Evolutionary conservation across 352 stramenopile genomes (phyloP), one percentile per base, ranked within the genome.

Genomic region (Globisporangium iwayamae): DNA sequence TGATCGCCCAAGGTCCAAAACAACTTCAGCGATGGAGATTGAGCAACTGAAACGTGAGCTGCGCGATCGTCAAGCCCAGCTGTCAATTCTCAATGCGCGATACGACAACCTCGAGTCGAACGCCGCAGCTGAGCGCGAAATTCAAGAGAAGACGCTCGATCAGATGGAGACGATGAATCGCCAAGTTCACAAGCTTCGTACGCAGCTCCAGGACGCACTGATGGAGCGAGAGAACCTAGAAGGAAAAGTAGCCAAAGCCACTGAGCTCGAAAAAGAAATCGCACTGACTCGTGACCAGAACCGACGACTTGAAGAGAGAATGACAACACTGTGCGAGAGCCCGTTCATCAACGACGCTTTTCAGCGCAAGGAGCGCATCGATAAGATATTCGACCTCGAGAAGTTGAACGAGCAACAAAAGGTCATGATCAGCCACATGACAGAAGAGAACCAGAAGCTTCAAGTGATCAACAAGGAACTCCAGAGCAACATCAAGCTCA

Each of bases 291-390:
- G 79, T 4, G 79, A 95, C 8, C 81, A 93, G 66, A 97, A 97
- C 61, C 76, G 79, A 13, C 87, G 83, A 30, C 72, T 98, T 1
- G 94, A 98, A 69, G 83, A 97, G 18, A 75, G 91, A 7, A 96
- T 97, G 74, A 96, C 85, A 28, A 76, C 76, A 14, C 70, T 98
- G 16, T 98, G 93, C 61, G 91, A 98, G 62, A 97, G 88, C 25
- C 93, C 93, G 11, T 98, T 98, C 69, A 97, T 98, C 30, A 94
- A 94, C 62, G 86, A 98, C 50, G 90, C 90, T 4, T 97, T 96
- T 54, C 79, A 96, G 66, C 76, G 82, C 1, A 96, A 95, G 68
- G 85, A 93, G 30, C 76, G 84, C 4, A 94, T 94, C 47, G 83
- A 96, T 52, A 94, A 90, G 39, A 66, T 98, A 0, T 86, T 91